phyloP scores from a whole-genome alignment of 192 early-diverging fungal genomes.

The Umbelopsis vinacea region DNA sequence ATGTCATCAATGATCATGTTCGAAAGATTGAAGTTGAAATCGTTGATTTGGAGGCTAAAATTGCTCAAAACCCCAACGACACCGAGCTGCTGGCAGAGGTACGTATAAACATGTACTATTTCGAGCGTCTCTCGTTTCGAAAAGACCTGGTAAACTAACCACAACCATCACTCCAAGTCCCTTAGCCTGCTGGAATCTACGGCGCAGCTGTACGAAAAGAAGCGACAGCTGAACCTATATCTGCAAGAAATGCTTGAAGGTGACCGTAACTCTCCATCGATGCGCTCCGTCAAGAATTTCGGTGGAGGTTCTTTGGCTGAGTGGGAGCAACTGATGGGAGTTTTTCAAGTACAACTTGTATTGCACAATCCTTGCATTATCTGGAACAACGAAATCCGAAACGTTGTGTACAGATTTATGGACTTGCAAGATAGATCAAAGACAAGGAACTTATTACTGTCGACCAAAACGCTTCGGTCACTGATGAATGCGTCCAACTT shows the following conservation, averaged over 20 bases:
- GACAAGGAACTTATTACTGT: neutral
- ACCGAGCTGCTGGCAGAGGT: constrained; percentile 40
- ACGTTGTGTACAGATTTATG: constrained; percentile 71
- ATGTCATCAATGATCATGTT: constrained; percentile 54
- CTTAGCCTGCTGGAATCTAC: neutral
- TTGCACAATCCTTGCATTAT: constrained; percentile 77
- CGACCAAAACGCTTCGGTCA: constrained; percentile 3
- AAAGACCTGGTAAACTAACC: too few species aligned
- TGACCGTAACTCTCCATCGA: neutral
- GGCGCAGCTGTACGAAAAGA: constrained; percentile 12
- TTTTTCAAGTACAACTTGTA: constrained; percentile 58
- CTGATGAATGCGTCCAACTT: neutral
- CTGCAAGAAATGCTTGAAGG: constrained; percentile 10
- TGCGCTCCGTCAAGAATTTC: neutral
- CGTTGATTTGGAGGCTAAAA: constrained; percentile 46
- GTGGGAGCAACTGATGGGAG: constrained; percentile 14
- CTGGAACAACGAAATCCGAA: constrained; percentile 81
- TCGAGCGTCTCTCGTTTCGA: too few species aligned
- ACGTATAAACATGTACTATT: neutral
- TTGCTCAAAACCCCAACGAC: constrained; percentile 44
- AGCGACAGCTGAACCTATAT: neutral
- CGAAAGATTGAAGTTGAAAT: constrained; percentile 45
- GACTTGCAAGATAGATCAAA: constrained; percentile 45
- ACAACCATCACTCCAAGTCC: neutral
- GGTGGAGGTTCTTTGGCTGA: neutral